Evolutionary conservation across 2,329 filamentous ascomycete genomes (phyloP).

Genomic region (Fusarium bulbicola): DNA sequence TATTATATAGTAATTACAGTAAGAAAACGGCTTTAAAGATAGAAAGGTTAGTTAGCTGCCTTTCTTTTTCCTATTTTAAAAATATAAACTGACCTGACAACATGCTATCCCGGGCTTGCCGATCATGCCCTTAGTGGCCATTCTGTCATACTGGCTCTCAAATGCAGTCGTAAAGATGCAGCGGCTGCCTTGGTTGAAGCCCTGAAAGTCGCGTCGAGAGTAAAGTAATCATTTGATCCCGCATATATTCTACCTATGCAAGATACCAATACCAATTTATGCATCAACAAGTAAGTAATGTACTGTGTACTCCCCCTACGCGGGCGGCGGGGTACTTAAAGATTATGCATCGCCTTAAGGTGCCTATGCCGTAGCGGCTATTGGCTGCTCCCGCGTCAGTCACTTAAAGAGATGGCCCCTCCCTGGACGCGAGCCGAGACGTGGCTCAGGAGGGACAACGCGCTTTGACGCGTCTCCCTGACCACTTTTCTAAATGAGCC

Average conservation of each 20-base stretch:
- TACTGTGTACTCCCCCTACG: background rate
- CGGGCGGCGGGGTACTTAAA: background rate
- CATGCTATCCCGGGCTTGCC: too few relatives aligned
- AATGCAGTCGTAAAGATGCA: background rate
- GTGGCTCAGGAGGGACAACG: slow-evolving; percentile 13
- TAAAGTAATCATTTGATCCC: background rate
- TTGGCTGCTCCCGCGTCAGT: slow-evolving; percentile 10
- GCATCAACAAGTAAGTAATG: slow-evolving; percentile 2
- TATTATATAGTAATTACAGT: too few relatives aligned
- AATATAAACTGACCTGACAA: too few relatives aligned
- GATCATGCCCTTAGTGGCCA: background rate
- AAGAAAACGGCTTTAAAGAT: too few relatives aligned
- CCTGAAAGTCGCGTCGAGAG: background rate
- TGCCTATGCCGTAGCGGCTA: background rate
- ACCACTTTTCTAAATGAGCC: slow-evolving; percentile 35
- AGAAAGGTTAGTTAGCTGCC: too few relatives aligned
- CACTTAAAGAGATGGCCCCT: slow-evolving; percentile 23
- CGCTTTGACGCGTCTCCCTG: slow-evolving; percentile 29
- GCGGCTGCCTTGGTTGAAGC: background rate
- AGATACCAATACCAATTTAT: background rate
- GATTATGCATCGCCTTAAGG: background rate
- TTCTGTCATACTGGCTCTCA: background rate
- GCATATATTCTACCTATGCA: background rate
- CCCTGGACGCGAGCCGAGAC: slow-evolving; percentile 21
- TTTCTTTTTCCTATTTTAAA: too few relatives aligned